Conservation (phyloP, 2,329 filamentous ascomycete genomes). For the Epichloe gansuensis region DNA sequence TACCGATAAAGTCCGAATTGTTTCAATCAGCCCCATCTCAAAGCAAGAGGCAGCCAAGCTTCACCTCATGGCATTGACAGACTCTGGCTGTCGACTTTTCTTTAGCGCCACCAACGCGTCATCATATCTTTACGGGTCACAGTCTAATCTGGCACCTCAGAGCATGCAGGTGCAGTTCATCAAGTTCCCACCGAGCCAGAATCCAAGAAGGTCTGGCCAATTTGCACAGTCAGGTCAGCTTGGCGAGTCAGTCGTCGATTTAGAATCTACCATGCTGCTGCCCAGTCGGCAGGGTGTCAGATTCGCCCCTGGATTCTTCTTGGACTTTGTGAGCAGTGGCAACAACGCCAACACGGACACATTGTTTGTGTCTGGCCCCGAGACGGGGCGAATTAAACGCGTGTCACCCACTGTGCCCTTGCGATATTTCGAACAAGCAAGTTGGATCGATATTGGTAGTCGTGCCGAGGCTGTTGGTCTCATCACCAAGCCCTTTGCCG, state of each 20-base stretch:
- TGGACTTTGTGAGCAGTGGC: conserved; percentile 62
- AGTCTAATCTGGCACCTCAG: conserved; percentile 56
- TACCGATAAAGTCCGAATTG: conserved; percentile 55
- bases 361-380: conserved; percentile 76
- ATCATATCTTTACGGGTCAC: conserved; percentile 48
- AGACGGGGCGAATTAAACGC: conserved; percentile 70
- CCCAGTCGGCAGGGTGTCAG: conserved; percentile 40
- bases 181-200: conserved; percentile 64
- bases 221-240: conserved; percentile 8
- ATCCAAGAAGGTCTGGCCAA: conserved; percentile 17
- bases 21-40: conserved; percentile 76
- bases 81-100: conserved; percentile 82
- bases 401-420: conserved; percentile 38
- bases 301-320: conserved; percentile 79
- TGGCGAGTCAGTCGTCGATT: conserved; percentile 30
- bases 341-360: conserved; percentile 49
- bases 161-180: conserved; percentile 98
- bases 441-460: conserved; percentile 63
- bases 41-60: conserved; percentile 67
- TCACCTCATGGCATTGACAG: conserved; percentile 80
- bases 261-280: conserved; percentile 35
- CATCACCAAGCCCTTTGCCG: conserved; percentile 59
- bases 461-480: conserved; percentile 67
- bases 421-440: conserved; percentile 64
- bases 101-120: conserved; percentile 77